A percentile compares a stretch with the other conserved stretches of the same genome.
phyloP scores from a whole-genome alignment of 1,284 basidiomycete genomes.

The Dichomitus squalens region DNA sequence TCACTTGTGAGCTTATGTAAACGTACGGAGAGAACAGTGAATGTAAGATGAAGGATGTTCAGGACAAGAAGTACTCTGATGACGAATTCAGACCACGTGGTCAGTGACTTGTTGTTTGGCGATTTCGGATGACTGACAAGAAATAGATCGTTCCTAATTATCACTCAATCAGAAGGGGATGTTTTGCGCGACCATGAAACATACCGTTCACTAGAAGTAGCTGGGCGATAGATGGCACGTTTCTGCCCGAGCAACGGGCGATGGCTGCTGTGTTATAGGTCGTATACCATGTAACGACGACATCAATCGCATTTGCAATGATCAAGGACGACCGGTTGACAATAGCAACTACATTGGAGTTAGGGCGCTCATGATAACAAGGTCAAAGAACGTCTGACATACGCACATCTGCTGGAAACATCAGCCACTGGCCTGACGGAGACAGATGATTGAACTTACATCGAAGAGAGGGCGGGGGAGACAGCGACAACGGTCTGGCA shows the following conservation, averaged over 20 bases:
- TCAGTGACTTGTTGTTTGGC: neutral
- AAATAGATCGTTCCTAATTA: neutral
- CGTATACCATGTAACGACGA: neutral
- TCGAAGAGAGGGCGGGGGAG: neutral
- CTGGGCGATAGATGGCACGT: neutral
- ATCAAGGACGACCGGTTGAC: neutral
- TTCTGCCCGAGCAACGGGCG: neutral
- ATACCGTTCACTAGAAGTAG: neutral
- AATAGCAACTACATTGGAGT: neutral
- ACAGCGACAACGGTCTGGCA: neutral
- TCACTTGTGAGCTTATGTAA: neutral
- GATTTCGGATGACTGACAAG: neutral
- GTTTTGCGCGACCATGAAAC: neutral
- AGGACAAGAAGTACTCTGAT: neutral
- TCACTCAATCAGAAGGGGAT: neutral
- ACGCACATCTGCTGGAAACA: neutral
- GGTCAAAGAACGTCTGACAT: neutral
- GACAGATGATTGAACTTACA: constrained; percentile 1
- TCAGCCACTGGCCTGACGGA: too few species aligned
- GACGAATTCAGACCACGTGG: too few species aligned
- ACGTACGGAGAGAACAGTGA: constrained; percentile 3
- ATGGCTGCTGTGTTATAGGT: neutral
- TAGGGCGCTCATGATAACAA: neutral
- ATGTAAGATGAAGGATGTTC: neutral
- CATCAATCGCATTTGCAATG: neutral